Evolutionary conservation across 208 protist species (phyloP).

Genomic region (Leishmania gerbilli): DNA sequence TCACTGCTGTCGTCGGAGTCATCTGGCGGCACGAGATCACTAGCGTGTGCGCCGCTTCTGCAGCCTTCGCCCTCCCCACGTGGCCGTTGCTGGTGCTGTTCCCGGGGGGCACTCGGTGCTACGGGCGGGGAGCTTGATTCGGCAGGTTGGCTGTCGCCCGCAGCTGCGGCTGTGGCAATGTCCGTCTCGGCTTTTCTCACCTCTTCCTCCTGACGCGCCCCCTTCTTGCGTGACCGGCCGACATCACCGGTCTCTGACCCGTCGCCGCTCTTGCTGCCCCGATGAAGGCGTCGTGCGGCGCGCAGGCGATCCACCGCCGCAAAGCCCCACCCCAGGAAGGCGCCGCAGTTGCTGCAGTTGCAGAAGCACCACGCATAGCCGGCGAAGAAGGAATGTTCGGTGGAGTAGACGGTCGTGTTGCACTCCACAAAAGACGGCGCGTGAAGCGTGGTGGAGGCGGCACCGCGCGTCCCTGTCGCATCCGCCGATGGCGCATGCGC

Average conservation of each 20-base stretch:
- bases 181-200: not conserved
- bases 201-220: not conserved
- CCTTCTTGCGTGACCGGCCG: not conserved
- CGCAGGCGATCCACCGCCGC: slow-evolving; percentile 20
- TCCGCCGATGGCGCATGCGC: not conserved
- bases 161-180: not conserved
- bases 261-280: not conserved
- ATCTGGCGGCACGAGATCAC: not conserved
- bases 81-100: not conserved
- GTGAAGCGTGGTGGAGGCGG: not conserved
- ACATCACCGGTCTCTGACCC: not conserved
- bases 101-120: not conserved
- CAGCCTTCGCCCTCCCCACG: not conserved
- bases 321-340: slow-evolving; percentile 86
- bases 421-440: slow-evolving; percentile 26
- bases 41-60: not conserved
- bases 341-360: slow-evolving; percentile 54
- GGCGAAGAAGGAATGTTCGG: slow-evolving; percentile 80
- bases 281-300: not conserved
- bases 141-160: not conserved
- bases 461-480: not conserved
- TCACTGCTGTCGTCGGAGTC: not conserved
- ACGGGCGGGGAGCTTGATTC: not conserved
- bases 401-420: slow-evolving; percentile 42
- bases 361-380: slow-evolving; percentile 76